Conservation (phyloP, 2,329 filamentous ascomycete genomes). For the Xylariaceae sp. region DNA sequence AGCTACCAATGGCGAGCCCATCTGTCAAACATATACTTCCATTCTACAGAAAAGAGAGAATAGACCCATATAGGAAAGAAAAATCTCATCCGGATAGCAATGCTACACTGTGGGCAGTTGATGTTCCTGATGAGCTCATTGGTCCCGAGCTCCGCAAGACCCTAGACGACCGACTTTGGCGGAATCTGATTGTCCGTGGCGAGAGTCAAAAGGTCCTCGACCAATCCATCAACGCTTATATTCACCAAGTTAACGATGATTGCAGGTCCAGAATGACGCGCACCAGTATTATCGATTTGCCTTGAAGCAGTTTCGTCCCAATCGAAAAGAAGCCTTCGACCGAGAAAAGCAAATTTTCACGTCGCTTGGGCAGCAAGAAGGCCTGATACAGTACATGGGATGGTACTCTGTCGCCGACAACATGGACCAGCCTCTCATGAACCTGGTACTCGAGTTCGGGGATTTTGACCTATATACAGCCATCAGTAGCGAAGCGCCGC, state of each 20-base stretch:
- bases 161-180: slow-evolving; percentile 1
- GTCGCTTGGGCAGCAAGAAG: slow-evolving; percentile 14
- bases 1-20: slow-evolving; percentile 7
- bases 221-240: background rate
- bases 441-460: slow-evolving; percentile 32
- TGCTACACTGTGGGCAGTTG: slow-evolving; percentile 8
- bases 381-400: slow-evolving; percentile 28
- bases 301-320: slow-evolving; percentile 9
- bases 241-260: background rate
- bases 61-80: slow-evolving; percentile 6
- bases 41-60: slow-evolving; percentile 2
- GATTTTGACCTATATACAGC: slow-evolving; percentile 28
- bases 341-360: slow-evolving; percentile 27
- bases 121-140: slow-evolving; percentile 7
- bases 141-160: slow-evolving; percentile 1
- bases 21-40: slow-evolving; percentile 8
- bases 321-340: slow-evolving; percentile 15
- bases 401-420: slow-evolving; percentile 16
- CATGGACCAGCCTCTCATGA: slow-evolving; percentile 13
- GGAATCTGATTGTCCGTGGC: too few species aligned
- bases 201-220: background rate
- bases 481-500: slow-evolving; percentile 23
- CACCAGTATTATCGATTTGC: slow-evolving; percentile 6
- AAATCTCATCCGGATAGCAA: slow-evolving; percentile 4
- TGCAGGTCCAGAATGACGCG: background rate